Evolutionary conservation across 1,284 basidiomycete species (phyloP).

Genomic region (Microbotryum lychnidis-dioicae): DNA sequence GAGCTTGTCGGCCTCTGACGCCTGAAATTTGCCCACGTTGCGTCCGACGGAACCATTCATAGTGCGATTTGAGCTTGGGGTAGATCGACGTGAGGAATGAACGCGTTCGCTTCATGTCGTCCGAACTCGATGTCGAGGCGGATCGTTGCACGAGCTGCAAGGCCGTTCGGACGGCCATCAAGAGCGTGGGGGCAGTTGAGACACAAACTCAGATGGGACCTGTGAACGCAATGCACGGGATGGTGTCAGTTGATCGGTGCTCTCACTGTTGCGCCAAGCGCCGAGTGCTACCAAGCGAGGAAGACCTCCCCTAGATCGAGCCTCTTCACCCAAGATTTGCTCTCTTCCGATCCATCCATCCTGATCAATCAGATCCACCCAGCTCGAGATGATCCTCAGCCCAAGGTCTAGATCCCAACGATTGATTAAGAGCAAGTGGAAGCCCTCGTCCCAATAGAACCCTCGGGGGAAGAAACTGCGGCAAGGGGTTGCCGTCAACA

Average conservation of each 20-base stretch:
- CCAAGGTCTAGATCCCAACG: constrained; percentile 86
- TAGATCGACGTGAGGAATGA: constrained; percentile 70
- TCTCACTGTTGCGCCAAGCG: too few relatives aligned
- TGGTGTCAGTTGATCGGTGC: too few relatives aligned
- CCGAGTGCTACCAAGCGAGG: too few relatives aligned
- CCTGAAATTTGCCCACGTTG: constrained; percentile 79
- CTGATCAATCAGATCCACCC: constrained; percentile 82
- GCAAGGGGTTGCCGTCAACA: constrained; percentile 86
- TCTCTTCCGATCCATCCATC: constrained; percentile 92
- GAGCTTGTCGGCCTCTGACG: constrained; percentile 70
- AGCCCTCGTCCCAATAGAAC: constrained; percentile 98
- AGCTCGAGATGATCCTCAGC: constrained; percentile 77
- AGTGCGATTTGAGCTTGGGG: constrained; percentile 72
- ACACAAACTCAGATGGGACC: constrained; percentile 81
- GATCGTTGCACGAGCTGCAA: too few relatives aligned
- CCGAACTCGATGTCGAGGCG: too few relatives aligned
- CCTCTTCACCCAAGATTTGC: constrained; percentile 91
- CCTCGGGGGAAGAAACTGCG: constrained; percentile 92
- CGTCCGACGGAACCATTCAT: constrained; percentile 89
- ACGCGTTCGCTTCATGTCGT: too few relatives aligned
- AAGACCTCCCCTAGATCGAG: constrained; percentile 44
- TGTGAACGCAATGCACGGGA: constrained; percentile 33
- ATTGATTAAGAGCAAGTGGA: constrained; percentile 82
- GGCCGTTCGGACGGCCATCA: constrained; percentile 71
- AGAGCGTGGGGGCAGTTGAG: constrained; percentile 88